Evolutionary conservation across 1,284 basidiomycete species (phyloP).

Genomic region (Fomitopsis schrenkii): DNA sequence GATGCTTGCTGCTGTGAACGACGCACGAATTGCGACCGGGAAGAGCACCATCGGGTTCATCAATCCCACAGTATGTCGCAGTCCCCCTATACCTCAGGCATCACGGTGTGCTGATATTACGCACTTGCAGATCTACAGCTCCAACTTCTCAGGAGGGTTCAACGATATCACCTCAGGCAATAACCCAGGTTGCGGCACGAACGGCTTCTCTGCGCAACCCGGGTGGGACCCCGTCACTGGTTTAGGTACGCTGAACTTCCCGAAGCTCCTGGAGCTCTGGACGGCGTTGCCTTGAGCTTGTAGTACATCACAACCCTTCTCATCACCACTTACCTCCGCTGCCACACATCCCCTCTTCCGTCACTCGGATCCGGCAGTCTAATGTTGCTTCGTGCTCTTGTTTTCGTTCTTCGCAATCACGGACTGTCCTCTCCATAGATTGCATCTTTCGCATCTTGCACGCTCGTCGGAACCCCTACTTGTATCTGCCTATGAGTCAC

Average conservation of each 20-base stretch:
- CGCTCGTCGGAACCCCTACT: background rate
- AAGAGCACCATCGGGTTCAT: constrained; percentile 50
- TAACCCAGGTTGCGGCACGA: constrained; percentile 13
- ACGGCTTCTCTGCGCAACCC: constrained; percentile 5
- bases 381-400: background rate
- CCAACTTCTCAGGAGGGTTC: constrained; percentile 8
- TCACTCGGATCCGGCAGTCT: background rate
- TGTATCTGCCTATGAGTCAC: background rate
- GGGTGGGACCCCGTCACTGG: constrained; percentile 18
- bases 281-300: constrained; percentile 8
- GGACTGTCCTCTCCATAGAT: background rate
- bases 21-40: constrained; percentile 39
- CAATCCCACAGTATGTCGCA: constrained; percentile 35
- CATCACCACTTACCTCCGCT: background rate
- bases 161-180: constrained; percentile 15
- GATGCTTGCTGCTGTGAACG: constrained; percentile 56
- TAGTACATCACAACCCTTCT: background rate
- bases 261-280: constrained; percentile 10
- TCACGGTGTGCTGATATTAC: background rate
- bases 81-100: background rate
- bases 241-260: constrained; percentile 17
- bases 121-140: constrained; percentile 11
- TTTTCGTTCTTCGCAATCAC: background rate
- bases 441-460: background rate
- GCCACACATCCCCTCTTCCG: background rate